Evolutionary conservation across 2,329 filamentous ascomycete genomes (phyloP).

Genomic region (Trichophyton benhamiae): DNA sequence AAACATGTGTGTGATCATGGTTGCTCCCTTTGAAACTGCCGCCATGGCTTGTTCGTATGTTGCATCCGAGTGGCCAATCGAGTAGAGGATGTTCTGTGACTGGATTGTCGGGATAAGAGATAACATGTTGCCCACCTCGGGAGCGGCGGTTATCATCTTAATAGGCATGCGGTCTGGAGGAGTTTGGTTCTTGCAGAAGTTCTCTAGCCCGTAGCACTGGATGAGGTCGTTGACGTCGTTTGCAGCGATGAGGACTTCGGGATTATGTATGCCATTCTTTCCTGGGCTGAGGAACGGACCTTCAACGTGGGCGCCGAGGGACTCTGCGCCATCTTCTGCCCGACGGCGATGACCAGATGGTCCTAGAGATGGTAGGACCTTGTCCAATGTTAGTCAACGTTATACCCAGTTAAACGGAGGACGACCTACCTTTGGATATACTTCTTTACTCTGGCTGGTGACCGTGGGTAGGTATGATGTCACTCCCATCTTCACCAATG

Average conservation of each 20-base stretch:
- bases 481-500: slow-evolving; percentile 65
- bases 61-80: slow-evolving; percentile 77
- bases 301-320: slow-evolving; percentile 80
- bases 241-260: slow-evolving; percentile 54
- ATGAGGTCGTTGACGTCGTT: slow-evolving; percentile 48
- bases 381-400: slow-evolving; percentile 10
- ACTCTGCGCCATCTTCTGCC: slow-evolving; percentile 62
- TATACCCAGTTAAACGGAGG: neutral
- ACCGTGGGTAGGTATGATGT: slow-evolving; percentile 81
- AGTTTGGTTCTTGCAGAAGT: slow-evolving; percentile 37
- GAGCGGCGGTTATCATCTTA: slow-evolving; percentile 75
- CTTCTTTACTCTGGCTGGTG: slow-evolving; percentile 60
- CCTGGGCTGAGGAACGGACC: slow-evolving; percentile 73
- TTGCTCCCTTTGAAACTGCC: slow-evolving; percentile 62
- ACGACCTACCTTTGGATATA: slow-evolving; percentile 58
- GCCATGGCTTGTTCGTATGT: slow-evolving; percentile 68
- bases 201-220: slow-evolving; percentile 50
- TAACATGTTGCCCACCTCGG: slow-evolving; percentile 62
- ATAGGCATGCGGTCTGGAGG: slow-evolving; percentile 30
- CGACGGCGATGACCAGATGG: slow-evolving; percentile 52
- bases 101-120: slow-evolving; percentile 55
- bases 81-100: slow-evolving; percentile 57
- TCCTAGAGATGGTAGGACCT: slow-evolving; percentile 60
- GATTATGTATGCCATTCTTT: slow-evolving; percentile 78
- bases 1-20: slow-evolving; percentile 87